Base-by-base conservation (phyloP, 179 eudicot species). In the Vitellaria paradoxa region DNA sequence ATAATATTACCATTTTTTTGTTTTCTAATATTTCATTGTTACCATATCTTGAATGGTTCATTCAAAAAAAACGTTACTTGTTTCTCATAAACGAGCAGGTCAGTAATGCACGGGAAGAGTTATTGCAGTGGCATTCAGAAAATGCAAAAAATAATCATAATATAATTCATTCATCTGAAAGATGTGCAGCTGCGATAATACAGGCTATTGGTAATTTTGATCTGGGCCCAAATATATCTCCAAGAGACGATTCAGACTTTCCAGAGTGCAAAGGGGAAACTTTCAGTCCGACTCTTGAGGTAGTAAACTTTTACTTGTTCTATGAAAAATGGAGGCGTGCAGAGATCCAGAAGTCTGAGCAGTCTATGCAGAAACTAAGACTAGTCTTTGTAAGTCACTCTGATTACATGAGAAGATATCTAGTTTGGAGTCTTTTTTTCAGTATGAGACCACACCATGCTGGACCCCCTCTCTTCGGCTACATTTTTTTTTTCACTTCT, bases 381-480 rank as follows among this genome's bases (percentile, higher is more conserved):
- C 79, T 87, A 59, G 69, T 70, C 76, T 85, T 87, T 72, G 91
- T 88, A 88, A 65, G 80, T 75, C 57, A 47, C 12, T 69, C 56
- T 69, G 37, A 69, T n/a, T 1, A 13, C 18, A 18, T n/a, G 42
- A 53, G 15, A 46, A 52, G 45, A 26, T 12, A 7, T 24, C 30
- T 23, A 70, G 42, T 70, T 69, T 69, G 57, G 52, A 50, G 42
- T 68, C 13, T 23, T 46, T 47, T 21, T 30, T 30, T 30, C 37
- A 30, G 37, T 30, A 30, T 30, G 37, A 30, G 37, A 30, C 37
- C 37, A 30, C 37, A 30, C 37, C 37, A 30, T 30, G 37, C 37
- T 30, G 37, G 1, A 30, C 37, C 37, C 37, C 37, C 37, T 2
- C 37, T 30, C 37, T 30, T 30, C 37, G 2, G 37, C 37, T 30